Evolutionary conservation across 768 basidiomycete species (phyloP).

Genomic region (Boletellus emodensis): DNA sequence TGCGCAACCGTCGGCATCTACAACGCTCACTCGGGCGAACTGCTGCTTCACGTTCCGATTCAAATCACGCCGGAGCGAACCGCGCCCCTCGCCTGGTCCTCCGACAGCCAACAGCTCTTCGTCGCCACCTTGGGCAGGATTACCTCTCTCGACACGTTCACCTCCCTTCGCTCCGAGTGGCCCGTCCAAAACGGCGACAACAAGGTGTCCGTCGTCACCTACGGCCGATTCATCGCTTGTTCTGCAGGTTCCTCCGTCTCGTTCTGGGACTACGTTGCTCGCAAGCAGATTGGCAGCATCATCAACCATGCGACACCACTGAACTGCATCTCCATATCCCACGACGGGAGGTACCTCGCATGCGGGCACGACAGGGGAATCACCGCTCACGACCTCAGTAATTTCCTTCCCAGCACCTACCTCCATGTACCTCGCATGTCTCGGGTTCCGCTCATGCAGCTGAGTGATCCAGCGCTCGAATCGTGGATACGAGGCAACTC

Average conservation of each 20-base stretch:
- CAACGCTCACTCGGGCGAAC: not conserved
- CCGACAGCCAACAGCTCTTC: not conserved
- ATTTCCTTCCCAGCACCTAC: slow-evolving; percentile 2
- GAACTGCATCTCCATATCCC: slow-evolving; percentile 1
- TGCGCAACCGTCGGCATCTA: not conserved
- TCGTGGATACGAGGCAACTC: not conserved
- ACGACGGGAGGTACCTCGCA: slow-evolving; percentile 7
- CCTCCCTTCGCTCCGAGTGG: not conserved
- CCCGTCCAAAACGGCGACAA: not conserved
- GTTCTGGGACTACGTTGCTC: slow-evolving; percentile 6
- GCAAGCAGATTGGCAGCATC: not conserved
- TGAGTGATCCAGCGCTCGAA: not conserved
- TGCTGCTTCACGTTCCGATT: not conserved
- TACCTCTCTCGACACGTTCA: not conserved
- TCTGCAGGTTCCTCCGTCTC: slow-evolving; percentile 2
- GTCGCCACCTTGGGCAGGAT: not conserved
- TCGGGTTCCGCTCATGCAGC: not conserved
- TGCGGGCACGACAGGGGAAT: slow-evolving; percentile 1
- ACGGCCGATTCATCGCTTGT: not conserved
- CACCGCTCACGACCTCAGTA: not conserved
- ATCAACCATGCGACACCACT: not conserved
- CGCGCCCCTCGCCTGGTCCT: not conserved
- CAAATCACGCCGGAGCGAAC: not conserved
- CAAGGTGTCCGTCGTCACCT: not conserved
- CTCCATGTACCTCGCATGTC: not conserved